Evolutionary conservation across 768 basidiomycete species (phyloP).

Genomic region (Rhodotorula graminis): DNA sequence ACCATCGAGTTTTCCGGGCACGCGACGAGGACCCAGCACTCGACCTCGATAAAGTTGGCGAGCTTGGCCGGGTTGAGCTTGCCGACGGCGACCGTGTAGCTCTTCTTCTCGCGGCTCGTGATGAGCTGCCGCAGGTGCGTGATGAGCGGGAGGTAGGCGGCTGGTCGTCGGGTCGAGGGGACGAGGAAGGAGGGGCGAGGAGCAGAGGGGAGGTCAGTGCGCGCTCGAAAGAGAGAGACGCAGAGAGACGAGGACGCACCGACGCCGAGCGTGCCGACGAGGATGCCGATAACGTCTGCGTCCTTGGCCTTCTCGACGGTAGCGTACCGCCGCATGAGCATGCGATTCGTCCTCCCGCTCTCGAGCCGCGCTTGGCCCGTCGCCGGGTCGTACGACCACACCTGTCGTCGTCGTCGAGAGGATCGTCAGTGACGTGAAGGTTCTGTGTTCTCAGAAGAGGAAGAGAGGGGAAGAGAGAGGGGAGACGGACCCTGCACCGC

Average conservation of each 20-base stretch:
- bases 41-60: constrained; percentile 92
- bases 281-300: constrained; percentile 89
- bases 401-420: constrained; percentile 49
- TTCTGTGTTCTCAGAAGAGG: too few relatives aligned
- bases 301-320: constrained; percentile 80
- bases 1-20: constrained; percentile 84
- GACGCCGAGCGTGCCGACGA: constrained; percentile 89
- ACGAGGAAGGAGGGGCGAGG: too few relatives aligned
- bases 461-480: not conserved
- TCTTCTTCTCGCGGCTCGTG: constrained; percentile 68
- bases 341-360: constrained; percentile 65
- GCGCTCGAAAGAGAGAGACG: too few relatives aligned
- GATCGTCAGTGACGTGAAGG: too few relatives aligned
- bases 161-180: constrained; percentile 42
- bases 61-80: constrained; percentile 91
- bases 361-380: constrained; percentile 55
- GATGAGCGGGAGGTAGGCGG: constrained; percentile 78
- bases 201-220: not conserved
- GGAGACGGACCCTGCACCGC: constrained; percentile 53
- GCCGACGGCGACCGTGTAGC: constrained; percentile 90
- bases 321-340: constrained; percentile 86
- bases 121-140: constrained; percentile 70
- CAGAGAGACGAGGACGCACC: constrained; percentile 51
- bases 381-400: constrained; percentile 70
- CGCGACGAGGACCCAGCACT: constrained; percentile 90